phyloP scores from a whole-genome alignment of 2,329 filamentous ascomycete species.

The Trichoderma brevicompactum region DNA sequence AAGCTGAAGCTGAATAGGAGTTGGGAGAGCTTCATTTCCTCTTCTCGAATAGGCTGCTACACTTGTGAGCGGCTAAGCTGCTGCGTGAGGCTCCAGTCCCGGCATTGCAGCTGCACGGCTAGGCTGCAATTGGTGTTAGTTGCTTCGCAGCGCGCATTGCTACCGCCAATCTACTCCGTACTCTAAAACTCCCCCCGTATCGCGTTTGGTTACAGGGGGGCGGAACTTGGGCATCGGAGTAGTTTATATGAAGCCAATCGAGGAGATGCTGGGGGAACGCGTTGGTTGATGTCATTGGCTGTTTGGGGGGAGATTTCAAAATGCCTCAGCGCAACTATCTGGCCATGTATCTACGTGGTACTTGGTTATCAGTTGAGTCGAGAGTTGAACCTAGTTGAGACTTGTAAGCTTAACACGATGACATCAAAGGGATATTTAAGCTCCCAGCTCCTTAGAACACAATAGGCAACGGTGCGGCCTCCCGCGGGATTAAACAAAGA shows the following conservation, averaged over 20 bases:
- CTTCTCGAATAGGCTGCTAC: background rate
- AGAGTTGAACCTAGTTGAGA: too few species aligned
- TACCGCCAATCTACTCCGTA: slow-evolving; percentile 18
- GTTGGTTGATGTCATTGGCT: too few species aligned
- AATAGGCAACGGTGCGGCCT: slow-evolving; percentile 3
- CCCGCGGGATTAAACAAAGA: background rate
- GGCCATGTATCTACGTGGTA: too few species aligned
- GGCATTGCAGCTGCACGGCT: slow-evolving; percentile 14
- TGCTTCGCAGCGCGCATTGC: slow-evolving; percentile 12
- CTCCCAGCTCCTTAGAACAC: too few species aligned
- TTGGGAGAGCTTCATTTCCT: background rate
- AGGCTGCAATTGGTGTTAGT: slow-evolving; percentile 6
- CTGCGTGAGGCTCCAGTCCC: slow-evolving; percentile 15
- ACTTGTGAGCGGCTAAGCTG: slow-evolving; percentile 11
- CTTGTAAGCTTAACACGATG: too few species aligned
- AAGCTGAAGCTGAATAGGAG: too few species aligned
- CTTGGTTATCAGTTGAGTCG: too few species aligned
- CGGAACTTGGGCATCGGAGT: background rate
- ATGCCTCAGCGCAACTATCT: too few species aligned
- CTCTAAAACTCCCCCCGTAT: background rate
- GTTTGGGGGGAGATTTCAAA: too few species aligned
- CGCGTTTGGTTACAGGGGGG: background rate
- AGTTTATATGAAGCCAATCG: background rate
- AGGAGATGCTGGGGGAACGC: background rate
- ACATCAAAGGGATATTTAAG: too few species aligned